Percentiles rank a stretch among this genome's conserved stretches.
phyloP scores from a whole-genome alignment of 805 yeast species.

The Teunomyces stri region DNA sequence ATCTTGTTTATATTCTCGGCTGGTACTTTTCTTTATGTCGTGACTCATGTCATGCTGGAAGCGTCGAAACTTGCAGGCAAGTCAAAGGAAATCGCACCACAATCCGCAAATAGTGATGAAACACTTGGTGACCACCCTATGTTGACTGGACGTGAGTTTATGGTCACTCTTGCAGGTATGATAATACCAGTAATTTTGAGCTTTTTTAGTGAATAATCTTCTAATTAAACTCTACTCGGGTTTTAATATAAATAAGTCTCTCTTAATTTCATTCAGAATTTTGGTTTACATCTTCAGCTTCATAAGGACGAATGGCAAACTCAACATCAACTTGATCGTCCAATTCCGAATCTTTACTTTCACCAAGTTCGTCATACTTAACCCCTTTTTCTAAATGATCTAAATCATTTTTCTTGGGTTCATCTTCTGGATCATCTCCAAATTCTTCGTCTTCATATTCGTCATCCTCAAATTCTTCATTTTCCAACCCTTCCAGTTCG shows the following conservation, averaged over 20 bases:
- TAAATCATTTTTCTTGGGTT: not conserved
- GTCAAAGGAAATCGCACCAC: not conserved
- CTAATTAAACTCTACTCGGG: not conserved
- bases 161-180: slow-evolving; percentile 22
- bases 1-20: slow-evolving; percentile 61
- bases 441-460: not conserved
- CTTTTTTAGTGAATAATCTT: slow-evolving; percentile 16
- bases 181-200: slow-evolving; percentile 25
- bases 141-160: slow-evolving; percentile 14
- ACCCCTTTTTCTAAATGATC: not conserved
- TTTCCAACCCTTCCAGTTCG: not conserved
- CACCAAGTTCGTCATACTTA: not conserved
- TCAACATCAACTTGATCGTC: not conserved
- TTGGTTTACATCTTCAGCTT: not conserved
- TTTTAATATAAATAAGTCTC: not conserved
- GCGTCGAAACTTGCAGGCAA: slow-evolving; percentile 24
- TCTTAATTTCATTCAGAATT: not conserved
- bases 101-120: slow-evolving; percentile 5
- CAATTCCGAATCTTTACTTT: not conserved
- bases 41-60: slow-evolving; percentile 53
- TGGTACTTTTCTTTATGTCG: slow-evolving; percentile 72
- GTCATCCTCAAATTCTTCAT: not conserved
- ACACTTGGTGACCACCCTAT: slow-evolving; percentile 1
- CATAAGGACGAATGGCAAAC: not conserved
- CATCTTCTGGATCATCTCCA: not conserved